phyloP scores from a whole-genome alignment of 208 protist genomes.

The Tetramitus jugosus region DNA sequence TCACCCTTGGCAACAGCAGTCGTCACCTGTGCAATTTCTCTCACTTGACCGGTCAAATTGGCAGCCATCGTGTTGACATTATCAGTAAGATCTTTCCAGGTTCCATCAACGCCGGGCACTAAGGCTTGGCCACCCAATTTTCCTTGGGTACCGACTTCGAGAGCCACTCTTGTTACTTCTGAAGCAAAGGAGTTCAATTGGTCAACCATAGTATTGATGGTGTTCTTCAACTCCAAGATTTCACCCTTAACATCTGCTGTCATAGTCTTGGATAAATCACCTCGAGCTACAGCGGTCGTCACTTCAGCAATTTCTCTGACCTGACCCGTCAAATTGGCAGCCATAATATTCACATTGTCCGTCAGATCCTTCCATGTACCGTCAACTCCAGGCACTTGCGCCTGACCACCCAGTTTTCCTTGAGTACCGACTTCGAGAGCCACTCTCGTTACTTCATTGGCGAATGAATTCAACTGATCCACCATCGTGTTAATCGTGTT shows the following conservation, averaged over 20 bases:
- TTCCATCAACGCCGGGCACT: slow-evolving; percentile 34
- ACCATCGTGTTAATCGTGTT: slow-evolving; percentile 40
- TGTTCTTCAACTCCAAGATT: slow-evolving; percentile 36
- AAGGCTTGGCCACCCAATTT: slow-evolving; percentile 35
- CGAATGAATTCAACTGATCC: slow-evolving; percentile 34
- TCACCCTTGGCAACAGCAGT: slow-evolving; percentile 36
- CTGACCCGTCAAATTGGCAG: slow-evolving; percentile 33
- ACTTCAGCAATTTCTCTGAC: slow-evolving; percentile 36
- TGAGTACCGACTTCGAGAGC: slow-evolving; percentile 35
- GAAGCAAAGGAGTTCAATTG: slow-evolving; percentile 26
- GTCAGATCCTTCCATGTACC: slow-evolving; percentile 37
- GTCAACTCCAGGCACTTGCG: slow-evolving; percentile 32
- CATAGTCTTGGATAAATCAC: slow-evolving; percentile 36
- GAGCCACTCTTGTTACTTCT: slow-evolving; percentile 24
- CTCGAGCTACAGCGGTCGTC: slow-evolving; percentile 35
- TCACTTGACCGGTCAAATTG: slow-evolving; percentile 37
- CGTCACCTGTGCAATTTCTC: slow-evolving; percentile 35
- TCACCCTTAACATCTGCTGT: slow-evolving; percentile 30
- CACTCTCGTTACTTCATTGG: slow-evolving; percentile 34
- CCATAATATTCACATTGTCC: slow-evolving; percentile 42
- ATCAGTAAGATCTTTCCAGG: slow-evolving; percentile 37
- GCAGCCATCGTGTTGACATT: slow-evolving; percentile 43
- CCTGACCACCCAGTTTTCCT: slow-evolving; percentile 37
- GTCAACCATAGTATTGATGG: slow-evolving; percentile 43
- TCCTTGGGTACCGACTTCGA: slow-evolving; percentile 38